Conservation (phyloP, 768 basidiomycete species). For the Podaxis sp. region DNA sequence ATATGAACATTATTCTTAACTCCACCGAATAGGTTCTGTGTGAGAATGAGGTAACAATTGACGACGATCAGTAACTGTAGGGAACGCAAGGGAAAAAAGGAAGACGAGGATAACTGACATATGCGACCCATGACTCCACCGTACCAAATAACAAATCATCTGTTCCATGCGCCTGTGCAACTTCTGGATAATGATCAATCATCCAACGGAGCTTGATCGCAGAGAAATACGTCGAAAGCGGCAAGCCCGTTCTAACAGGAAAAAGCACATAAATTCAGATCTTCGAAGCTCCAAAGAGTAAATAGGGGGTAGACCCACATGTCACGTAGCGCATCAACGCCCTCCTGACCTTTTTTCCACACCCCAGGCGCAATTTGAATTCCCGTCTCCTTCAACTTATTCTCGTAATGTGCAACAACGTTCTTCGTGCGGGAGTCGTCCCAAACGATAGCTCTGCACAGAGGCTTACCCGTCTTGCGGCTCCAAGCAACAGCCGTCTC, state of each 20-base stretch:
- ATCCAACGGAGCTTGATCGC: conserved; percentile 97
- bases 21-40: conserved; percentile 82
- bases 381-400: conserved; percentile 66
- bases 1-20: conserved; percentile 67
- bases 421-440: conserved; percentile 90
- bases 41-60: conserved; percentile 4
- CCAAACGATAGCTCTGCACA: conserved; percentile 94
- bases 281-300: conserved; percentile 4
- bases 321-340: conserved; percentile 55
- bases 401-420: conserved; percentile 75
- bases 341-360: conserved; percentile 69
- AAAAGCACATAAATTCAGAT: conserved; percentile 1
- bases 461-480: conserved; percentile 79
- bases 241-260: conserved; percentile 72
- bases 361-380: conserved; percentile 65
- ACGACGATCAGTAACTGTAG: not conserved
- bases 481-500: conserved; percentile 97
- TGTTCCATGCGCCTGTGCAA: conserved; percentile 70
- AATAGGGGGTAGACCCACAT: conserved; percentile 43
- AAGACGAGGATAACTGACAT: conserved; percentile 44
- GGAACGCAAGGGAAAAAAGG: conserved; percentile 1
- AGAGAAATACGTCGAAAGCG: conserved; percentile 97
- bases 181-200: conserved; percentile 79
- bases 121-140: conserved; percentile 94
- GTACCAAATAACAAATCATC: conserved; percentile 91